Base-by-base conservation (phyloP, 140 eudicot genomes). In the Anethum foeniculum region DNA sequence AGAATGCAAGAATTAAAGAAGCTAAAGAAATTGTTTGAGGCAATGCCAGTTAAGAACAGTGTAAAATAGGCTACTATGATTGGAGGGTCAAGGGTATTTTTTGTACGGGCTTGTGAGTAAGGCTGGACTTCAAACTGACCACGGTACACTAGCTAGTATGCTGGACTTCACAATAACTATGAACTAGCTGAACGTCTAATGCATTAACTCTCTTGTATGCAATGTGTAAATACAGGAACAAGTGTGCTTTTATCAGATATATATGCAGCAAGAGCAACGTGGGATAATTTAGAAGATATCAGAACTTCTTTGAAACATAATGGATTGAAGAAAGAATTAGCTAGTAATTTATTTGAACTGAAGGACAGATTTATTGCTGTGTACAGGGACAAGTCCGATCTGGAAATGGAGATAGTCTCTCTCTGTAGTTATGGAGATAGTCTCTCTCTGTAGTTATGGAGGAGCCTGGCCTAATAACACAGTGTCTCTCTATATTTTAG, bases 81-180 rank as follows among this genome's bases (percentile, higher is more conserved):
- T n/a, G n/a, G n/a, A n/a, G n/a, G 88, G 90, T 71, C 88, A 87
- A 85, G 91, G 91, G 41, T 89, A 87, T 75, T 87, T 89, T 19
- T 5, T 5, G 7, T 28, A 51, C 25, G 88, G 88, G 71, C 78
- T 54, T 67, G 87, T 82, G 15, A 76, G 43, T 30, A 89, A 85
- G 62, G 91, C 93, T 3, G 81, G 86, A 56, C 83, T 86, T 14
- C 84, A 75, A 87, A 91, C 91, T 1, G 88, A 88, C 86, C 87
- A 85, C 21, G 88, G 86, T 39, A 88, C 92, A 1, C 85, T 89
- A 51, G 68, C 86, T 10, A 68, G 82, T 67, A 77, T 91, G 32
- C 78, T 84, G 44, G 80, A 58, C 78, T 85, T n/a, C 88, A 89
- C 78, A 87, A 74, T 38, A 83, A 85, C 83, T 89, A 82, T 77